These are phyloP conservation scores for Colletotrichum theobromicola DNA, from an alignment of 2,329 filamentous ascomycete genomes.

Conservation along the genomic window DNA sequence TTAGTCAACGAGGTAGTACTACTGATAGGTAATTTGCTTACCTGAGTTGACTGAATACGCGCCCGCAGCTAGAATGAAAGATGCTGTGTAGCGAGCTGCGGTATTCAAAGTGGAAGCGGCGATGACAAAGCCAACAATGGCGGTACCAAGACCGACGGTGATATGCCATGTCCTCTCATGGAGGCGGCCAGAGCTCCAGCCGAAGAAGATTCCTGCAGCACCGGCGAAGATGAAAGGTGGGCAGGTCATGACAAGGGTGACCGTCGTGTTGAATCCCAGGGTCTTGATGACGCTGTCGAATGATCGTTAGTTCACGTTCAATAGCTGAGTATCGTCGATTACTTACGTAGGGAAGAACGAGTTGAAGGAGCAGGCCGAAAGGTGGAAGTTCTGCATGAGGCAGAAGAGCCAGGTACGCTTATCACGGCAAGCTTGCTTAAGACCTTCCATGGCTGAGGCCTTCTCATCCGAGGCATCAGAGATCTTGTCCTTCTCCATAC, in stretches of 20 bases:
- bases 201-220: conserved; percentile 48
- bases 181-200: conserved; percentile 53
- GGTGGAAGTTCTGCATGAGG: conserved; percentile 61
- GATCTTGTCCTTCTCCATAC: conserved; percentile 57
- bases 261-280: conserved; percentile 51
- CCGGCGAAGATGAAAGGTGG: conserved; percentile 58
- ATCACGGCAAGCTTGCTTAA: conserved; percentile 54
- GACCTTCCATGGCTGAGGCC: conserved; percentile 49
- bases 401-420: conserved; percentile 58
- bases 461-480: conserved; percentile 42
- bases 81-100: conserved; percentile 43
- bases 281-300: conserved; percentile 46
- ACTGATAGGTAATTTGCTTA: not conserved
- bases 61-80: conserved; percentile 46
- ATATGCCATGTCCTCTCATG: conserved; percentile 58
- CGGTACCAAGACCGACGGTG: conserved; percentile 44
- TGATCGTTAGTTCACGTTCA: not conserved
- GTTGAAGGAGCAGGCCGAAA: conserved; percentile 52
- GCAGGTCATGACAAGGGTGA: conserved; percentile 57
- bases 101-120: conserved; percentile 42
- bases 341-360: conserved; percentile 48
- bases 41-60: conserved; percentile 42
- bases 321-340: not conserved
- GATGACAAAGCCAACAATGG: conserved; percentile 47
- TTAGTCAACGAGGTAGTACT: not conserved